Evolutionary conservation across 2,329 filamentous ascomycete species (phyloP), one percentile per base, ranked within the genome.

Genomic region (Clonostachys sp.): DNA sequence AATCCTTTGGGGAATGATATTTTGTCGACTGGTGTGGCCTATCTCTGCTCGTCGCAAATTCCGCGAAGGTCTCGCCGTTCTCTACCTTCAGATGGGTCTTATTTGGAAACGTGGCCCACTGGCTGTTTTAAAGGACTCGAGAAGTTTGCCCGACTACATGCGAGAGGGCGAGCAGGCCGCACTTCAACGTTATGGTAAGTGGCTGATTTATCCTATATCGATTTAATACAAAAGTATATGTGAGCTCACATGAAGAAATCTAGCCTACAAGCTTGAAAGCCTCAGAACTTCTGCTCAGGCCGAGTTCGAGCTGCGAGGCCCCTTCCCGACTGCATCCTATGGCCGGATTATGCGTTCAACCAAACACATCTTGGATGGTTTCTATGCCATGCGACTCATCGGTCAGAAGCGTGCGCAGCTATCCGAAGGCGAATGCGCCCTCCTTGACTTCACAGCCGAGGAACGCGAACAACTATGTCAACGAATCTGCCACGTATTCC

Each of bases 61-160:
- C 57, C 90, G 94, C 60, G 86, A 95, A 58, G 92, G 92, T 2
- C 76, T 96, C 12, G 89, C 89, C 30, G 75, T 96, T n/a, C 73
- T 99, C 12, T 97, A 94, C 80, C 77, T 99, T 7, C 89, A 95
- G 49, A 91, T 99, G 83, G 89, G 91, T 14, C 77, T 99, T 34
- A 91, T 97, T 54, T 99, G 94, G 94, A 95, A 92, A 68, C 83
- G 91, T 41, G 92, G 95, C 9, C 94, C 94, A 1, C 73, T 99
- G 20, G 86, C 87, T 5, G 81, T 85, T 7, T 77, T 96, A 47
- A 71, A 84, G 1, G 76, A 83, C 42, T 81, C 76, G 50, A 72
- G 80, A 53, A 71, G 68, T 50, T 71, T 74, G 5, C 68, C 77
- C 35, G 81, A 83, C 6, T 97, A 95, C 63, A 91, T 96, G 79